phyloP scores from a whole-genome alignment of 2,329 filamentous ascomycete genomes.

The Neonectria ditissima region DNA sequence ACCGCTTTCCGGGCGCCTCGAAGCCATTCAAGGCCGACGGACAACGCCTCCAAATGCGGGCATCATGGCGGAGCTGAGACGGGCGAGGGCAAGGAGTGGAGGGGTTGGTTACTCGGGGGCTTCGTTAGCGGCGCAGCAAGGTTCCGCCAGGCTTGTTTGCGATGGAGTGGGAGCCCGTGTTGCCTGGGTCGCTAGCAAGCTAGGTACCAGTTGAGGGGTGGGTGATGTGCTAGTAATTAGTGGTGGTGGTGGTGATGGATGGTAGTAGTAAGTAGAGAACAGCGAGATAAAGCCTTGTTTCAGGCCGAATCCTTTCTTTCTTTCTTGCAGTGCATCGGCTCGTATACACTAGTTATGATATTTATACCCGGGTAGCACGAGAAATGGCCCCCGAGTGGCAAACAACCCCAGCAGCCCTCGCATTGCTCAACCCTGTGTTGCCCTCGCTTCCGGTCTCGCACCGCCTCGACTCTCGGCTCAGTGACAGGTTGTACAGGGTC shows the following conservation, averaged over 20 bases:
- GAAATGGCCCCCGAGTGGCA: not conserved
- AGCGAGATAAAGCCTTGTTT: not conserved
- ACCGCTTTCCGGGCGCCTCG: not conserved
- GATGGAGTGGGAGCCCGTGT: too few relatives aligned
- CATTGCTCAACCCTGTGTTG: not conserved
- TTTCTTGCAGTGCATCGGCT: too few relatives aligned
- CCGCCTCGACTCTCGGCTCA: not conserved
- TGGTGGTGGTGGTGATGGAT: not conserved
- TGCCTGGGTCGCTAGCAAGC: too few relatives aligned
- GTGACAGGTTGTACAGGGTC: not conserved
- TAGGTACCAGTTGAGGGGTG: too few relatives aligned
- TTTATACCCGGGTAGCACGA: too few relatives aligned
- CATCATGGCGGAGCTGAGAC: constrained; percentile 17
- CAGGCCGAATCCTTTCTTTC: too few relatives aligned
- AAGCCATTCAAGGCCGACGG: not conserved
- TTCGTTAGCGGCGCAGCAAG: constrained; percentile 17
- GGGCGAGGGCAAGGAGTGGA: constrained; percentile 7
- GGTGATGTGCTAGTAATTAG: too few relatives aligned
- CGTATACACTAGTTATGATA: too few relatives aligned
- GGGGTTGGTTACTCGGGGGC: constrained; percentile 9
- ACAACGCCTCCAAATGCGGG: not conserved
- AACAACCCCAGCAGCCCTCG: not conserved
- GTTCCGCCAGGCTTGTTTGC: constrained; percentile 12
- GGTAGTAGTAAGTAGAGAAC: too few relatives aligned
- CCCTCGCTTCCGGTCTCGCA: constrained; percentile 1